phyloP scores from a whole-genome alignment of 441 rosid species.

The Macaranga tanarius region DNA sequence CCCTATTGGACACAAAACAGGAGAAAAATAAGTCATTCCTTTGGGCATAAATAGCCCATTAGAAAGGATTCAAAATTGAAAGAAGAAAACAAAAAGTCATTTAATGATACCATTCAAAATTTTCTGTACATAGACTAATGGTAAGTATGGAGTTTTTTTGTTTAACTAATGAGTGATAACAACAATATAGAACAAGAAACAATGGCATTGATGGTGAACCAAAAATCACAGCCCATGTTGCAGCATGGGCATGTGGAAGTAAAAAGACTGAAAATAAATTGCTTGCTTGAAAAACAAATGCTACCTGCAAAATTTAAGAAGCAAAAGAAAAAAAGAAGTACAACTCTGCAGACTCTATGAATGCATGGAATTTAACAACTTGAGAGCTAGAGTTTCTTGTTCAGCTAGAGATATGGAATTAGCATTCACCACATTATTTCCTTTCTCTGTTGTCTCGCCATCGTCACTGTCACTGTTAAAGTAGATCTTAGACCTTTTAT shows the following conservation, averaged over 20 bases:
- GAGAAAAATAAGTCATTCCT: no score
- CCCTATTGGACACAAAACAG: no score
- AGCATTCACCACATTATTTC: conserved; percentile 24
- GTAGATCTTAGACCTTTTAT: conserved; percentile 46
- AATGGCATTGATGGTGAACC: neutral
- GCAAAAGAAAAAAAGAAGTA: neutral
- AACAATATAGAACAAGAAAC: neutral
- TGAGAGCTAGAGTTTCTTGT: conserved; percentile 78
- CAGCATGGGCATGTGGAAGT: neutral
- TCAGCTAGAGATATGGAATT: conserved; percentile 57
- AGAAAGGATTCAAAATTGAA: no score
- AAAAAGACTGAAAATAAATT: neutral
- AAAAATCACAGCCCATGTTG: neutral
- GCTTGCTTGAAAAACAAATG: neutral
- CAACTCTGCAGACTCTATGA: conserved; percentile 12
- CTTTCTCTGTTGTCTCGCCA: conserved; percentile 20
- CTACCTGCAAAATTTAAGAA: neutral
- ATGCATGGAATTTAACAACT: conserved; percentile 54
- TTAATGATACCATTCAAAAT: no score
- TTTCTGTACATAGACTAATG: no score
- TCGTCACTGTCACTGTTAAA: conserved; percentile 40
- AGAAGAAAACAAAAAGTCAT: no score
- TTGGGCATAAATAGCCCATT: no score
- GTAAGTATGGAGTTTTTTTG: neutral
- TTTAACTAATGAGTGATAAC: neutral